Percentiles rank a stretch among this genome's conserved stretches.
Evolutionary conservation across 2,329 filamentous ascomycete genomes (phyloP).

Genomic region (Bipolaris bicolor): DNA sequence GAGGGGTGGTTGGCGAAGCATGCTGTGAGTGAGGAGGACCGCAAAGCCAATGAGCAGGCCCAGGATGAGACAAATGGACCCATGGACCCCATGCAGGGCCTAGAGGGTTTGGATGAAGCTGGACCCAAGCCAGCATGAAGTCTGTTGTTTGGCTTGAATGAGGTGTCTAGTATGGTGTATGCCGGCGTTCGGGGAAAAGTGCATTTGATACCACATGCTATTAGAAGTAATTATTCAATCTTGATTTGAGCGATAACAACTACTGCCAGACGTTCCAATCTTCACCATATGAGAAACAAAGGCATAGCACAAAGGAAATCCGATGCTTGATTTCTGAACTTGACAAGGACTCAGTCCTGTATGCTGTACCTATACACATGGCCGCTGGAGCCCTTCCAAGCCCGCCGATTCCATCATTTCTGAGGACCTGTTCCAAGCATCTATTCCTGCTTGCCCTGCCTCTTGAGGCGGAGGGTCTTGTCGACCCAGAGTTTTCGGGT

Average conservation of each 20-base stretch:
- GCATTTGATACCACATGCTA: slow-evolving; percentile 15
- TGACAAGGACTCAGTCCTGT: slow-evolving; percentile 20
- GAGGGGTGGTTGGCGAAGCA: slow-evolving; percentile 93
- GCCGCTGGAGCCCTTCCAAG: slow-evolving; percentile 21
- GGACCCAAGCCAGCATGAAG: slow-evolving; percentile 77
- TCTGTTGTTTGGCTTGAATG: background rate
- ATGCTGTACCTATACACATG: slow-evolving; percentile 35
- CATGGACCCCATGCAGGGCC: slow-evolving; percentile 91
- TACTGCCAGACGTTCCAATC: background rate
- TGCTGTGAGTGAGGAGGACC: slow-evolving; percentile 82
- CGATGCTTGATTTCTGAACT: slow-evolving; percentile 30
- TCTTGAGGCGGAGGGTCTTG: slow-evolving; percentile 87
- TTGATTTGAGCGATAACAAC: background rate
- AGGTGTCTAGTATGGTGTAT: slow-evolving; percentile 24
- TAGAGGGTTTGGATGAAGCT: slow-evolving; percentile 92
- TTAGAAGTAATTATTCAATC: background rate
- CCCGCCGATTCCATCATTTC: slow-evolving; percentile 13
- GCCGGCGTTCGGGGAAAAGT: slow-evolving; percentile 22
- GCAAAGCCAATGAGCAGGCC: slow-evolving; percentile 63
- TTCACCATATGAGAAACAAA: background rate
- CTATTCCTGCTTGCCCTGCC: slow-evolving; percentile 60
- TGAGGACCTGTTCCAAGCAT: slow-evolving; percentile 6
- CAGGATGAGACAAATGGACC: slow-evolving; percentile 60
- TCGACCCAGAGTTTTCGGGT: slow-evolving; percentile 82
- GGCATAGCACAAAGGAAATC: slow-evolving; percentile 31